phyloP scores from a whole-genome alignment of 805 yeast genomes.

The Lipomyces anomalus region DNA sequence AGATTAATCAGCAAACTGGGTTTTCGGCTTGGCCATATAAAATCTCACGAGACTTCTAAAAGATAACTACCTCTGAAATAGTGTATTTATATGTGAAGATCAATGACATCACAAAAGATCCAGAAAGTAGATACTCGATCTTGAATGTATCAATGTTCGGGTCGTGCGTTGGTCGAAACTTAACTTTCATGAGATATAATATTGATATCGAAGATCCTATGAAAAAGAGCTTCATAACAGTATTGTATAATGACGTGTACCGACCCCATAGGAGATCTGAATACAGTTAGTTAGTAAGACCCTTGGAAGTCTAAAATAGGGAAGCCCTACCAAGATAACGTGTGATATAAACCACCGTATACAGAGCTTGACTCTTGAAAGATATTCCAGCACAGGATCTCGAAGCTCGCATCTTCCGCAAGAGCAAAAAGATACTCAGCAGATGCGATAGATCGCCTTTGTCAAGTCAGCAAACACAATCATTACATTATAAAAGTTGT shows the following conservation, averaged over 20 bases:
- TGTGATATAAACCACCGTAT: constrained; percentile 63
- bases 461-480: neutral
- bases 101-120: constrained; percentile 52
- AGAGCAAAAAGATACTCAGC: constrained; percentile 67
- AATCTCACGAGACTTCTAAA: neutral
- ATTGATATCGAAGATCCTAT: constrained; percentile 70
- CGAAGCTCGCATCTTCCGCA: constrained; percentile 60
- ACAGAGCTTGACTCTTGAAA: constrained; percentile 77
- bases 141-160: constrained; percentile 70
- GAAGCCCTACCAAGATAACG: constrained; percentile 64
- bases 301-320: constrained; percentile 15
- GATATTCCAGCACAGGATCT: constrained; percentile 78
- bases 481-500: neutral
- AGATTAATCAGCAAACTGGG: neutral
- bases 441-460: constrained; percentile 77
- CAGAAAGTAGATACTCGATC: constrained; percentile 61
- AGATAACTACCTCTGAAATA: constrained; percentile 45
- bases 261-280: constrained; percentile 41
- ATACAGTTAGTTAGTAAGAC: neutral
- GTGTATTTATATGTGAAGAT: constrained; percentile 64
- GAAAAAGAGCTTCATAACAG: constrained; percentile 75
- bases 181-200: constrained; percentile 59
- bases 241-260: constrained; percentile 56
- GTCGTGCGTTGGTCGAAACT: constrained; percentile 52
- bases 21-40: neutral